These are phyloP conservation scores for Centella asiatica DNA, from an alignment of 129 eudicot species.

Conservation along the genomic window DNA sequence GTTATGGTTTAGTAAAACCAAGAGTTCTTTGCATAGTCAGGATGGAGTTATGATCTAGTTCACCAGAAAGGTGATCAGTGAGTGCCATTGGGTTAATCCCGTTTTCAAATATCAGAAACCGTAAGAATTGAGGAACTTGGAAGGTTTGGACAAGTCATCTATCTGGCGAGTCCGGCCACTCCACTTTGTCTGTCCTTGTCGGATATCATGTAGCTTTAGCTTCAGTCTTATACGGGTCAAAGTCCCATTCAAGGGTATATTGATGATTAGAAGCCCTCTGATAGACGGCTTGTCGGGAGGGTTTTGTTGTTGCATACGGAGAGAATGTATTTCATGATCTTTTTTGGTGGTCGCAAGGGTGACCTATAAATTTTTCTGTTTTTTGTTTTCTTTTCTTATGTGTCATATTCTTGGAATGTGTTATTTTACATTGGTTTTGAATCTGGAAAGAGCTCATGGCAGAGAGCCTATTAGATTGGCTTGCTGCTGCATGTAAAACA, in stretches of 20 bases:
- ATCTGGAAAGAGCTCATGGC: neutral
- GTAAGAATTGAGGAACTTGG: slow-evolving; percentile 1
- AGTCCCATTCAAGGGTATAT: slow-evolving; percentile 11
- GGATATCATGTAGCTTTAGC: neutral
- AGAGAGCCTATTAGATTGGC: neutral
- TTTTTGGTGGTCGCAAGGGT: neutral
- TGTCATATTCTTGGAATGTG: neutral
- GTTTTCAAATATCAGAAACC: neutral
- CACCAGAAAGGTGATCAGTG: neutral
- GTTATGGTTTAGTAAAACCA: slow-evolving; percentile 1
- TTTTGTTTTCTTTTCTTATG: no score
- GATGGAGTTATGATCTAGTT: slow-evolving; percentile 19
- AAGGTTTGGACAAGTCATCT: slow-evolving; percentile 4
- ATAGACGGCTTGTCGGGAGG: neutral
- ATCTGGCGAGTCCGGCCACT: neutral
- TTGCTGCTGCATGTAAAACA: neutral
- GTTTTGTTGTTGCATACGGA: neutral
- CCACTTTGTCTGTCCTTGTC: neutral
- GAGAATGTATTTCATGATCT: neutral
- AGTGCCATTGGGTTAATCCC: neutral
- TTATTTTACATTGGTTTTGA: neutral
- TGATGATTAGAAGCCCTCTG: slow-evolving; percentile 3
- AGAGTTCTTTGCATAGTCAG: neutral
- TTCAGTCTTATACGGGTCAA: slow-evolving; percentile 3
- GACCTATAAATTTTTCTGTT: slow-evolving; percentile 9